Evolutionary conservation across 306 rosid genomes (phyloP).

Genomic region (Glycine latifolia): DNA sequence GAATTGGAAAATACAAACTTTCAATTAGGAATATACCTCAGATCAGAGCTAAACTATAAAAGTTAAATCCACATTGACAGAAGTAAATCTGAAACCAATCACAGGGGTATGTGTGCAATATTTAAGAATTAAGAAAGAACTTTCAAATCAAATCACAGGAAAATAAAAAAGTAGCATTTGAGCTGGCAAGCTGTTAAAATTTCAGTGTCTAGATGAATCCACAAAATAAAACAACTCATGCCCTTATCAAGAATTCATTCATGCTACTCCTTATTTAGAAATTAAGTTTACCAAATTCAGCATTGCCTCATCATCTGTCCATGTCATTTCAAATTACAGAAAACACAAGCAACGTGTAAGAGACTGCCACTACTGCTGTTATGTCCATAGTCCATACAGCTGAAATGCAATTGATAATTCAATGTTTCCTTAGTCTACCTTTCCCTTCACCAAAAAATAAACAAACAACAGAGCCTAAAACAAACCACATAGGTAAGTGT

Average conservation of each 20-base stretch:
- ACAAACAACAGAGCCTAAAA: not conserved
- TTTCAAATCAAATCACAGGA: not conserved
- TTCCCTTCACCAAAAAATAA: not conserved
- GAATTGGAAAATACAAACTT: not conserved
- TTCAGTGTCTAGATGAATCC: not conserved
- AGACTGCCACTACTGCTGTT: not conserved
- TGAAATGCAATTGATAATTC: not conserved
- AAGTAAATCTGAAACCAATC: constrained; percentile 5
- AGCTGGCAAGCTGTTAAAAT: not conserved
- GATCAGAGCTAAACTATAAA: constrained; percentile 8
- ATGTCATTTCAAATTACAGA: constrained; percentile 8
- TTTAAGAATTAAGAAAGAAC: constrained; percentile 3
- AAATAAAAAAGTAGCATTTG: not conserved
- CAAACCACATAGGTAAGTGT: not conserved
- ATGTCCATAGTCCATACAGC: not conserved
- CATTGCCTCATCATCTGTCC: not conserved
- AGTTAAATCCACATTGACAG: constrained; percentile 12
- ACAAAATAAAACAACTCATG: not conserved
- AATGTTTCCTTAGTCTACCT: not conserved
- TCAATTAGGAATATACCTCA: not conserved
- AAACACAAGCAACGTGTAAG: not conserved
- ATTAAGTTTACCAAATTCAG: constrained; percentile 5
- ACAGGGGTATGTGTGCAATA: not conserved
- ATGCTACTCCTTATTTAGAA: not conserved
- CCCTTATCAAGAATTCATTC: not conserved